phyloP scores from a whole-genome alignment of 208 protist genomes.

The Blechomonas ayalai region DNA sequence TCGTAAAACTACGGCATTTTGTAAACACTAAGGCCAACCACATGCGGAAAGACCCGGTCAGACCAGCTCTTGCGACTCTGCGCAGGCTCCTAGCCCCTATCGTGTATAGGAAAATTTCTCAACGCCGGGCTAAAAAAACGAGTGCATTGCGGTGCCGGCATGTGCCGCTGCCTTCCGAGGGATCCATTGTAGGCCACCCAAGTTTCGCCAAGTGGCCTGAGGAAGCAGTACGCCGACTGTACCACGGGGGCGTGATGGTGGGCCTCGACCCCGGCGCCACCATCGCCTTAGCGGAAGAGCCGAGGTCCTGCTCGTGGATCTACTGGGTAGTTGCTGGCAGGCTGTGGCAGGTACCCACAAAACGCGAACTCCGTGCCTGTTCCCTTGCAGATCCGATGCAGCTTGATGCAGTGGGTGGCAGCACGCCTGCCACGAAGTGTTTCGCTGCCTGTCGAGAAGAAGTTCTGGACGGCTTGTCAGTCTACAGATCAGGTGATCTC shows the following conservation, averaged over 20 bases:
- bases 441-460: constrained; percentile 10
- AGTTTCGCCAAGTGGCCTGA: constrained; percentile 41
- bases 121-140: neutral
- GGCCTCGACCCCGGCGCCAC: constrained; percentile 18
- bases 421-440: neutral
- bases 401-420: neutral
- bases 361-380: constrained; percentile 21
- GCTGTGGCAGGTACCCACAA: constrained; percentile 48
- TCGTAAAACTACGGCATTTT: no score
- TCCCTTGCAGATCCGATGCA: neutral
- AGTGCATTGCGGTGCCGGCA: neutral
- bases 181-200: constrained; percentile 11
- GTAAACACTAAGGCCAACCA: neutral
- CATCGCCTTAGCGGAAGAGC: constrained; percentile 41
- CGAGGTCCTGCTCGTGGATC: constrained; percentile 14
- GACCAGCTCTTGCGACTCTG: neutral
- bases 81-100: constrained; percentile 3
- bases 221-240: constrained; percentile 18
- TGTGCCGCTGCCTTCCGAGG: constrained; percentile 5
- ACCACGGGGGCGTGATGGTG: constrained; percentile 15
- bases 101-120: neutral
- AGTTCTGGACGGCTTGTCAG: constrained; percentile 22
- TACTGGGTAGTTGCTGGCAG: constrained; percentile 61
- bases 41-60: neutral
- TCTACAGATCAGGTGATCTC: constrained; percentile 39